Conservation (phyloP, 805 yeast species). For the Barnettozyma californica region DNA sequence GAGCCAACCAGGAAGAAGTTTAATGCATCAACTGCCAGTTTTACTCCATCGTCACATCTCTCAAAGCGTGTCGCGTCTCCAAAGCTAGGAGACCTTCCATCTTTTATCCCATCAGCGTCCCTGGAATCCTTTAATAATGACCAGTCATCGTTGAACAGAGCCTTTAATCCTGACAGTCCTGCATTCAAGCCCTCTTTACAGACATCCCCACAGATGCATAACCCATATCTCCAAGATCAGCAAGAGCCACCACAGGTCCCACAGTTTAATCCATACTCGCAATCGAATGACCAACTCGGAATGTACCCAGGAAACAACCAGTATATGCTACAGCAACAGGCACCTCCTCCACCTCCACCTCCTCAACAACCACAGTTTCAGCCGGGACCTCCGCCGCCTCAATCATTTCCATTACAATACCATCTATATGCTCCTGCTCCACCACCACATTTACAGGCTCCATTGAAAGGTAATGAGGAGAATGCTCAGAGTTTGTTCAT, state of each 20-base stretch:
- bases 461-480: constrained; percentile 66
- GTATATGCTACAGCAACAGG: constrained; percentile 10
- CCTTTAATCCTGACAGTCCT: constrained; percentile 23
- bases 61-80: constrained; percentile 26
- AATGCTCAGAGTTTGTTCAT: constrained; percentile 66
- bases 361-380: constrained; percentile 11
- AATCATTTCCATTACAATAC: constrained; percentile 57
- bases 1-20: constrained; percentile 36
- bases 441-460: constrained; percentile 60
- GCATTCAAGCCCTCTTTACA: constrained; percentile 28
- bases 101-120: constrained; percentile 22
- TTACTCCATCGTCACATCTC: constrained; percentile 36
- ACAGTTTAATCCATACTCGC: constrained; percentile 19
- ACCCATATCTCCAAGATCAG: constrained; percentile 10
- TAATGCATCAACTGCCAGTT: constrained; percentile 52
- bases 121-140: neutral
- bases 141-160: constrained; percentile 23
- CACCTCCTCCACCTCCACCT: constrained; percentile 9
- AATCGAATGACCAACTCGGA: constrained; percentile 8
- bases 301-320: constrained; percentile 12
- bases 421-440: constrained; percentile 90
- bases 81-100: constrained; percentile 30
- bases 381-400: constrained; percentile 8
- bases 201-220: constrained; percentile 9
- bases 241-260: constrained; percentile 6